Evolutionary conservation across 352 stramenopile genomes (phyloP), one percentile per base, ranked within the genome.

Genomic region (Hyaloperonospora arabidopsidis): DNA sequence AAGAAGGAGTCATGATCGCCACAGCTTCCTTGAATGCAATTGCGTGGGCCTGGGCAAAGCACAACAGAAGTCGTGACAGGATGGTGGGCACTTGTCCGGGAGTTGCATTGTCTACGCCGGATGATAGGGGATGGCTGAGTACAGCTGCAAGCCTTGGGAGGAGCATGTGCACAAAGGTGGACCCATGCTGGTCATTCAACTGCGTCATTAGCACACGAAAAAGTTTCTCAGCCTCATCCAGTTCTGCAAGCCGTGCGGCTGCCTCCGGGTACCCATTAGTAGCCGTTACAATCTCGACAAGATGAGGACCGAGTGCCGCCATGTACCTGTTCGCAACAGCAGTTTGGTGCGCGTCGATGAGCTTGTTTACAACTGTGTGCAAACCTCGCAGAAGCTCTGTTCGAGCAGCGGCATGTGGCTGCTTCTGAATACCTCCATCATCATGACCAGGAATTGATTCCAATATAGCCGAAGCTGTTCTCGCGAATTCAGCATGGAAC

Each of bases 151-250:
- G 52, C 58, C 72, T 74, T 4, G 81, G 74, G 7, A 89, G 65
- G 49, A 89, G 52, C 40, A 89, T 59, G 15, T 65, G 59, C 21
- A 89, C 81, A 55, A 88, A 87, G 19, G 65, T 49, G 2, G 63
- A 49, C 4, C 73, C 72, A 50, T 74, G 65, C 0, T 57, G 44
- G 8, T 84, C 78, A 35, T 74, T 60, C 11, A 91, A 52, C 46
- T 85, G 78, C 10, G 59, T 53, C 1, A 64, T 65, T 17, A 87
- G 35, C 10, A 86, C 38, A 5, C 65, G 65, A 25, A 91, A 59
- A 39, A 86, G 64, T 25, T 59, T 51, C 19, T 85, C 76, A 0
- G 72, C 63, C 44, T 76, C 68, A 29, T 72, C 49, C 15, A 88
- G 40, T 43, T 76, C 65, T 2, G 63, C 48, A 13, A 79, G 46